phyloP scores from a whole-genome alignment of 2,329 filamentous ascomycete species.

The Graphilbum sp. region DNA sequence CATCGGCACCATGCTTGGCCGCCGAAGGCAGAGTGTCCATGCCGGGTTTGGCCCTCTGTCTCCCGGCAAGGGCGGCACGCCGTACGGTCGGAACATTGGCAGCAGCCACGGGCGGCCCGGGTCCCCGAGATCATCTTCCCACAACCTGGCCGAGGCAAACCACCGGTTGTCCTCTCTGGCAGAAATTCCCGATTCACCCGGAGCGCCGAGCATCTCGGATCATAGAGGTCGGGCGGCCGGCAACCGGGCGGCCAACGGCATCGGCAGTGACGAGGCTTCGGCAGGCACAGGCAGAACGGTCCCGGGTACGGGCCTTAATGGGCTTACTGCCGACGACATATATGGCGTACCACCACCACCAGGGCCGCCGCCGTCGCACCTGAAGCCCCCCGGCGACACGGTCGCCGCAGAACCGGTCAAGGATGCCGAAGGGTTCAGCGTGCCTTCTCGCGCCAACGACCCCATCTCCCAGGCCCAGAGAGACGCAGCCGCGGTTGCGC shows the following conservation, averaged over 20 bases:
- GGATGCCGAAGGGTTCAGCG: slow-evolving; percentile 61
- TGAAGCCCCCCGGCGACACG: slow-evolving; percentile 14
- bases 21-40: slow-evolving; percentile 50
- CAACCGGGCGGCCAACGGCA: slow-evolving; percentile 27
- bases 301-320: slow-evolving; percentile 27
- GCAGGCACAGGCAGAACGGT: too few relatives aligned
- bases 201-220: slow-evolving; percentile 15
- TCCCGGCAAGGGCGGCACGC: slow-evolving; percentile 31
- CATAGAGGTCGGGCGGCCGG: slow-evolving; percentile 15
- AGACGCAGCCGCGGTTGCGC: slow-evolving; percentile 29
- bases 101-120: slow-evolving; percentile 44
- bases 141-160: slow-evolving; percentile 38
- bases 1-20: slow-evolving; percentile 53
- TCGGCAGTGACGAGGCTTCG: slow-evolving; percentile 13
- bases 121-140: slow-evolving; percentile 42
- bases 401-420: slow-evolving; percentile 26
- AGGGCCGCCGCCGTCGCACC: slow-evolving; percentile 31
- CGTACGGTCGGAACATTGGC: slow-evolving; percentile 44
- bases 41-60: slow-evolving; percentile 42
- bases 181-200: slow-evolving; percentile 33
- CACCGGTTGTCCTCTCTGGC: slow-evolving; percentile 38
- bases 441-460: slow-evolving; percentile 48
- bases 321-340: slow-evolving; percentile 23
- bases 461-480: slow-evolving; percentile 57
- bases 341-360: slow-evolving; percentile 35